Evolutionary conservation across 768 basidiomycete species (phyloP), one percentile per base, ranked within the genome.

Genomic region (Lyophyllum decastes): DNA sequence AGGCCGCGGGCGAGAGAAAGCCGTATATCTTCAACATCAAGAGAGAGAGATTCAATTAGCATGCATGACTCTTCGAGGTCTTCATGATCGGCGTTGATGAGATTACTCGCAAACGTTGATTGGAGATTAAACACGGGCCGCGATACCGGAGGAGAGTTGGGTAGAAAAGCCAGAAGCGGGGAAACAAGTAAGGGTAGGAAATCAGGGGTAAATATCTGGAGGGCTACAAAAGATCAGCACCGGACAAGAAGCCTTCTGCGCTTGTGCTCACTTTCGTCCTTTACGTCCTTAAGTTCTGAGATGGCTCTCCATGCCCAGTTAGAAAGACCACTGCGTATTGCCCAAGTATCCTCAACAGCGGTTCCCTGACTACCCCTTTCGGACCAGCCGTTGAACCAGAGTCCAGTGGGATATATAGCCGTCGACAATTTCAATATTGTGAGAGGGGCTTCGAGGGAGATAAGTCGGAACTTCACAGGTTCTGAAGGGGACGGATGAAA

Each of bases 291-390:
- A 46, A 92, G 79, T 65, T 88, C 88, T 6, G 82, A 79, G n/a
- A 92, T 82, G 2, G 83, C 80, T 62, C 86, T 80, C 90, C 91
- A 93, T 41, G 85, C 81, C 92, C 92, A 94, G 45, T 80, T 83
- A 2, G 88, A 84, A 26, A 93, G 74, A 8, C 80, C 81, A 53
- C 76, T 81, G 19, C 92, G 83, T 46, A 89, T 68, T 24, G 66
- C 76, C 91, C 91, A 94, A 46, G 82, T 76, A 61, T 90, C 88
- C 33, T 74, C 71, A 27, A 68, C 48, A 49, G 43, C 33, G 43
- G 71, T 60, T 35, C 73, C 63, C 4, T 66, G 57, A 4, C 43
- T 63, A n/a, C 69, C 55, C 25, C 63, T 71, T 1, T 61, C 53
- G 30, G 64, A 61, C 24, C 58, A 41, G 4, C 57, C 26, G 24